Percentiles rank a stretch among this genome's conserved stretches.
These are phyloP conservation scores for Aspergillus sclerotiicarbonarius DNA, from an alignment of 495 filamentous ascomycete genomes.

Conservation along the genomic window DNA sequence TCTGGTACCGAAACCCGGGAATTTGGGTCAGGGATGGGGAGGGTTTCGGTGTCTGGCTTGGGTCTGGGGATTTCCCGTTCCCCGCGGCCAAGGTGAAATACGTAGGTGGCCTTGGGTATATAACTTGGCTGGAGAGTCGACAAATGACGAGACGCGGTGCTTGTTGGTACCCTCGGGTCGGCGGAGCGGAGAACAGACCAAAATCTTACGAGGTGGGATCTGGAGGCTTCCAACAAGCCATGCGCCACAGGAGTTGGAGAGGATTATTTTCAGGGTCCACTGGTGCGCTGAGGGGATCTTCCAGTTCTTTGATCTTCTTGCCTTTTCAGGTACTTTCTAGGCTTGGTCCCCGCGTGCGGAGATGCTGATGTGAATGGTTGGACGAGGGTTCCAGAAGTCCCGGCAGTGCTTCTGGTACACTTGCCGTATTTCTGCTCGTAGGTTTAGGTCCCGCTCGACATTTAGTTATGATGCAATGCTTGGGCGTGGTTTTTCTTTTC, in stretches of 20 bases:
- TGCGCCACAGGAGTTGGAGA: not conserved
- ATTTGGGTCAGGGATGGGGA: not conserved
- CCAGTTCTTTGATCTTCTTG: not conserved
- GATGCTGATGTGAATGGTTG: not conserved
- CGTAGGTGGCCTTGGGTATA: not conserved
- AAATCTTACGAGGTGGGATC: not conserved
- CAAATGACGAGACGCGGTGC: not conserved
- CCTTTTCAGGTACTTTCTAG: not conserved
- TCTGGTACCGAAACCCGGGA: not conserved
- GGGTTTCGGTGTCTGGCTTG: not conserved
- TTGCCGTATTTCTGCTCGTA: not conserved
- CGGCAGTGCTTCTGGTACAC: not conserved
- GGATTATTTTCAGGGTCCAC: slow-evolving; percentile 1
- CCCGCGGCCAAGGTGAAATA: not conserved
- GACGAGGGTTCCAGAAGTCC: slow-evolving; percentile 6
- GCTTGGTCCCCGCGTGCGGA: not conserved
- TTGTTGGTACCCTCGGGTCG: slow-evolving; percentile 6
- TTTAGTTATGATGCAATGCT: slow-evolving; percentile 1
- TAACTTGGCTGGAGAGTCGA: not conserved
- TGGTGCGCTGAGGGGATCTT: not conserved
- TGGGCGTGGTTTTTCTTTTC: not conserved
- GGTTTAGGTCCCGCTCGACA: slow-evolving; percentile 7
- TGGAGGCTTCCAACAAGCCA: not conserved
- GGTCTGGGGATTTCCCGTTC: not conserved
- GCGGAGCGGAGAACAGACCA: slow-evolving; percentile 14